Evolutionary conservation across 345 rosid genomes (phyloP).

Genomic region (Stellera chamaejasme): DNA sequence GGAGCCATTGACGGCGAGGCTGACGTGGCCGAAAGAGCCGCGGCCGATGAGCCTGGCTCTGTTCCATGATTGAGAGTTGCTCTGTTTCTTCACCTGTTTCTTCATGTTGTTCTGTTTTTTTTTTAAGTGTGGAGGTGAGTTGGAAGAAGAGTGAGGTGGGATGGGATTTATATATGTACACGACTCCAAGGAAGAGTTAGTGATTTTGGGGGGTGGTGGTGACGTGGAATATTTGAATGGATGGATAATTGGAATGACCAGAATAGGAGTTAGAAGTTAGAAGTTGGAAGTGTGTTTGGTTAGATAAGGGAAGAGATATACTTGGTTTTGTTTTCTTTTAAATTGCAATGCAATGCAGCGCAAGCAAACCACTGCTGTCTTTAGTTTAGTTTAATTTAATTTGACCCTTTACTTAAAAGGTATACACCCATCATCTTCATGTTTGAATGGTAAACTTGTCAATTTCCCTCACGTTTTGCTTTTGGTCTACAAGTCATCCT

Average conservation of each 20-base stretch:
- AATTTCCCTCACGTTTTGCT: no score
- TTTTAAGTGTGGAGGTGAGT: not conserved
- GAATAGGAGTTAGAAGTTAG: not conserved
- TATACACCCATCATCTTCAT: no score
- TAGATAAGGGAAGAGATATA: not conserved
- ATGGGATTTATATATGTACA: not conserved
- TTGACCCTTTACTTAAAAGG: no score
- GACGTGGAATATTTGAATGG: slow-evolving; percentile 16
- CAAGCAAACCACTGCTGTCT: no score
- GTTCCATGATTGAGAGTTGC: slow-evolving; percentile 20
- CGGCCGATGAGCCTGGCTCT: slow-evolving; percentile 45
- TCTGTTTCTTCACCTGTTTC: slow-evolving; percentile 6
- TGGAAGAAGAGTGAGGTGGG: not conserved
- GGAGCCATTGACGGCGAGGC: slow-evolving; percentile 23
- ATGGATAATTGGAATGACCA: slow-evolving; percentile 19
- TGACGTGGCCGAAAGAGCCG: slow-evolving; percentile 59
- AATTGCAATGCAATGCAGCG: no score
- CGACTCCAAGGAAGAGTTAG: not conserved
- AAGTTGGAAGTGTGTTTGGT: slow-evolving; percentile 8
- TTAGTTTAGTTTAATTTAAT: no score
- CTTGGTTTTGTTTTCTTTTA: no score
- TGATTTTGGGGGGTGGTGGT: not conserved
- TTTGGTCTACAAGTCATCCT: no score
- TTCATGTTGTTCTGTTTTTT: slow-evolving; percentile 6
- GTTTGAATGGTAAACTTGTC: no score